Evolutionary conservation across 176 grass and related monocot genomes (phyloP).

Genomic region (Avena atlantica): DNA sequence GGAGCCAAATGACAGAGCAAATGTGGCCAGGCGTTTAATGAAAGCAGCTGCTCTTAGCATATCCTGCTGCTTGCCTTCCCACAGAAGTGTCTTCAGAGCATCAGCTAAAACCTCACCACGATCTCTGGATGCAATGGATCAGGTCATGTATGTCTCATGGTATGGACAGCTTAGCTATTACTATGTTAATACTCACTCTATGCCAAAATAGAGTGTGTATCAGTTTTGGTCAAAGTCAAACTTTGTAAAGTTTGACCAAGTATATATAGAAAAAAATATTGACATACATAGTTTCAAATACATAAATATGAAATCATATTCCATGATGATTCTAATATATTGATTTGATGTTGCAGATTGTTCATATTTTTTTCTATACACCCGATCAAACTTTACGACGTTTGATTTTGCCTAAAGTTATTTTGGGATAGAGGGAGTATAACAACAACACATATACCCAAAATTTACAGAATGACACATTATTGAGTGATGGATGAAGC

Average conservation of each 20-base stretch:
- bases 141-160: background rate
- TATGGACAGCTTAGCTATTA: slow-evolving; percentile 15
- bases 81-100: slow-evolving; percentile 90
- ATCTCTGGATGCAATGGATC: slow-evolving; percentile 62
- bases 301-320: too few species aligned
- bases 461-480: slow-evolving; percentile 19
- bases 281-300: too few species aligned
- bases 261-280: too few species aligned
- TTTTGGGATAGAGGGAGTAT: too few species aligned
- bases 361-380: too few species aligned
- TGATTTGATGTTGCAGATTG: too few species aligned
- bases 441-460: background rate
- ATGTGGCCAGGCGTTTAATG: slow-evolving; percentile 88
- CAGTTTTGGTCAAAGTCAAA: too few species aligned
- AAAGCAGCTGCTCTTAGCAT: slow-evolving; percentile 92
- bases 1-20: slow-evolving; percentile 89
- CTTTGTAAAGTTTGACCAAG: too few species aligned
- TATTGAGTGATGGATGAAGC: background rate
- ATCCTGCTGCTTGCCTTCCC: slow-evolving; percentile 92
- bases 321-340: too few species aligned
- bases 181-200: background rate
- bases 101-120: slow-evolving; percentile 82
- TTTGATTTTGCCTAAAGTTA: too few species aligned
- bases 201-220: too few species aligned
- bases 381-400: too few species aligned